Evolutionary conservation across 345 rosid genomes (phyloP), one percentile per base, ranked within the genome.

Genomic region (Lumnitzera littorea): DNA sequence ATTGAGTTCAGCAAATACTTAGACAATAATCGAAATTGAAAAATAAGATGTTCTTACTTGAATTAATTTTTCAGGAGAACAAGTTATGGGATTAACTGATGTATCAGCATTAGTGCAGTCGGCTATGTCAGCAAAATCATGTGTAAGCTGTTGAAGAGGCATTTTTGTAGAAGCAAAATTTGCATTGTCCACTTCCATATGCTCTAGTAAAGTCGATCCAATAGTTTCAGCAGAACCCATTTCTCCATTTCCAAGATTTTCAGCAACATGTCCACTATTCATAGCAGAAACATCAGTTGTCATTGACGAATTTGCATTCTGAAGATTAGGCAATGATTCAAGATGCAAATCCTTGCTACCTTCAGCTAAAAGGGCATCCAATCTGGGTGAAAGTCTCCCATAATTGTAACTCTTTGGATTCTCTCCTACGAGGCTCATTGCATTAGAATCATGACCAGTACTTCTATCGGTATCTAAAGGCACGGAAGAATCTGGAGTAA

Each of bases 341-440:
- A 52, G 61, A 29, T 23, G 63, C 62, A 75, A 15, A 50, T 71
- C 79, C 68, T 68, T 67, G 62, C 75, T 73, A 54, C 80, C 82
- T 75, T 68, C 78, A 11, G 82, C 91, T 70, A 91, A 31, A 36
- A 94, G 67, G 46, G 89, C 95, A 73, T 84, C 96, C 64, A 91
- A 36, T 9, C 65, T 23, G 62, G 99, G 92, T 75, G 95, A 81
- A 50, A 94, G 75, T 65, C 56, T 79, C 31, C 81, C 95, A 50
- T 79, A 94, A 60, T 86, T 86, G 67, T 80, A 94, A 61, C 69
- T 84, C 2, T 61, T 69, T 31, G 75, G 51, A 57, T 74, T 73
- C 47, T 86, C 95, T 64, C 91, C 95, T 3, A 90, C 82, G 62
- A 90, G 79, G 69, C 96, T 90, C 99, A 90, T 94, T 63, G 80